phyloP scores from a whole-genome alignment of 768 basidiomycete genomes.

The Tricholoma matsutake region DNA sequence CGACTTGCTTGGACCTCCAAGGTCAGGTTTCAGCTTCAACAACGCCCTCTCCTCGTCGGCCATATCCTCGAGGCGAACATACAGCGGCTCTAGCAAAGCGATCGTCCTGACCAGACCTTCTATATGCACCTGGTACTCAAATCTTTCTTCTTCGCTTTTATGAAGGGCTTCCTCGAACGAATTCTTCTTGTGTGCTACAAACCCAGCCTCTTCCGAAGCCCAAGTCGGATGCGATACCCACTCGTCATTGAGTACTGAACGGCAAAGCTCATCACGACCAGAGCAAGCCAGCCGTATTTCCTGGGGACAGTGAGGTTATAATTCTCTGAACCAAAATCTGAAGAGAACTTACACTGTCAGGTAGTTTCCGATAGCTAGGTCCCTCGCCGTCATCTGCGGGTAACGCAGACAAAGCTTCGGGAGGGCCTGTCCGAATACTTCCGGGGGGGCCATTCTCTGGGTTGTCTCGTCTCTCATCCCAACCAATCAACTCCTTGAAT shows the following conservation, averaged over 20 bases:
- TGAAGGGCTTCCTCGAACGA: conserved; percentile 93
- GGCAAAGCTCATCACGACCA: conserved; percentile 89
- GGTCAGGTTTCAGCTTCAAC: conserved; percentile 81
- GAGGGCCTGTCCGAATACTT: conserved; percentile 71
- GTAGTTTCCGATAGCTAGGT: conserved; percentile 89
- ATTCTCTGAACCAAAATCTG: neutral
- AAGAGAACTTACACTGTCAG: conserved; percentile 68
- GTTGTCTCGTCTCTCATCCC: conserved; percentile 63
- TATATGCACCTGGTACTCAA: conserved; percentile 95
- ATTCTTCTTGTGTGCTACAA: conserved; percentile 95
- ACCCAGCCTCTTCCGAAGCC: conserved; percentile 95
- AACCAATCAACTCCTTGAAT: conserved; percentile 85
- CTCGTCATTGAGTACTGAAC: conserved; percentile 93
- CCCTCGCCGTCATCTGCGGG: conserved; percentile 85
- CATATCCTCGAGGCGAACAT: conserved; percentile 84
- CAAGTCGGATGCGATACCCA: conserved; percentile 99
- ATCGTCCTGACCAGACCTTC: conserved; percentile 91
- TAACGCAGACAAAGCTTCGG: conserved; percentile 73
- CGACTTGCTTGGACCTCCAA: conserved; percentile 84
- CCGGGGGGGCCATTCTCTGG: conserved; percentile 72
- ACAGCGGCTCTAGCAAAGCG: conserved; percentile 84
- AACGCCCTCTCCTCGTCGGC: conserved; percentile 75
- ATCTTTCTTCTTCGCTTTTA: conserved; percentile 96
- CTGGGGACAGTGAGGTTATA: conserved; percentile 36
- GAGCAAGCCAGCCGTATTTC: conserved; percentile 90